These are phyloP conservation scores for Bertia moriformis DNA, from an alignment of 2,329 filamentous ascomycete species.

Conservation along the genomic window DNA sequence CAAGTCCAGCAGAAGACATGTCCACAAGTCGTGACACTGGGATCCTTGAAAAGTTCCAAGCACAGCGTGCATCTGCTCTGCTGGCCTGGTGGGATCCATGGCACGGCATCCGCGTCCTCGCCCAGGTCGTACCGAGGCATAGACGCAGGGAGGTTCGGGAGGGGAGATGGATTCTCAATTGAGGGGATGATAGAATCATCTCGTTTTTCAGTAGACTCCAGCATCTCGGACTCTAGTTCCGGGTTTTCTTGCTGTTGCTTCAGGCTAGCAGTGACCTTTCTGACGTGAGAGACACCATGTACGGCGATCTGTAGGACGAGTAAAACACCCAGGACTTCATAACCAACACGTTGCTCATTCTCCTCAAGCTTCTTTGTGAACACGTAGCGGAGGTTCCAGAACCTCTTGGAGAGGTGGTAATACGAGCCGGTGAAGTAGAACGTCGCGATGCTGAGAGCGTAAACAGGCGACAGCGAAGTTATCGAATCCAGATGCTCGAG, in stretches of 20 bases:
- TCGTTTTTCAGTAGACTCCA: background rate
- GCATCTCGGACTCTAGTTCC: background rate
- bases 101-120: background rate
- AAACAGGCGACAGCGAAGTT: constrained; percentile 1
- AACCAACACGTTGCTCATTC: background rate
- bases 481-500: constrained; percentile 1
- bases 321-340: background rate
- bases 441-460: background rate
- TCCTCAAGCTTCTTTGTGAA: constrained; percentile 1
- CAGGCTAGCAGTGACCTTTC: background rate
- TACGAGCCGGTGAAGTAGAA: constrained; percentile 1
- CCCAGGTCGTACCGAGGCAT: background rate
- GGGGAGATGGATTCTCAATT: background rate
- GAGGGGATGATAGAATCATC: background rate
- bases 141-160: background rate
- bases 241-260: background rate
- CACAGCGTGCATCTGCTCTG: background rate
- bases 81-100: background rate
- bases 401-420: background rate
- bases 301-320: background rate
- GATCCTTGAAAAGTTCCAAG: background rate
- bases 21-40: constrained; percentile 1
- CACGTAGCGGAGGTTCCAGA: constrained; percentile 1
- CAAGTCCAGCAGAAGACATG: constrained; percentile 1
- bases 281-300: background rate